Evolutionary conservation across 345 rosid species (phyloP).

Genomic region (Rhizophora mangle): DNA sequence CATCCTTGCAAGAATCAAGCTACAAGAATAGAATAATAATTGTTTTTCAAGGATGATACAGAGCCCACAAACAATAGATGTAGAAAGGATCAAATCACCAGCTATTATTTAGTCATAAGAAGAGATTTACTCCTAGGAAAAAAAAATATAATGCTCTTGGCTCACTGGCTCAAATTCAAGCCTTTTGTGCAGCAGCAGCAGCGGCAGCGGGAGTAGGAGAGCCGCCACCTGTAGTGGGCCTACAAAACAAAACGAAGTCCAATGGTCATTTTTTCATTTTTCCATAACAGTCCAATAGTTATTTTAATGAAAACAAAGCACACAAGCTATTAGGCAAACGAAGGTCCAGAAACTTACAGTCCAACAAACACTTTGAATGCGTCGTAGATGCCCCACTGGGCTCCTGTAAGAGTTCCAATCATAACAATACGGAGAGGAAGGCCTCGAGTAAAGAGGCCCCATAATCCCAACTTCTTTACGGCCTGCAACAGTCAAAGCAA

Average conservation of each 20-base stretch:
- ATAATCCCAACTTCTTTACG: slow-evolving; percentile 59
- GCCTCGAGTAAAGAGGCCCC: slow-evolving; percentile 86
- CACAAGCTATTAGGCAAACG: neutral
- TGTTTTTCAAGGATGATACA: slow-evolving; percentile 15
- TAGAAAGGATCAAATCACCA: slow-evolving; percentile 3
- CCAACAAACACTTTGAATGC: slow-evolving; percentile 89
- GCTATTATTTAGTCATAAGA: slow-evolving; percentile 11
- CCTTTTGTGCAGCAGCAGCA: slow-evolving; percentile 27
- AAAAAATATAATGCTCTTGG: neutral
- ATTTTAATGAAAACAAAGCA: neutral
- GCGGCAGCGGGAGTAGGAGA: slow-evolving; percentile 46
- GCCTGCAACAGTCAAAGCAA: slow-evolving; percentile 50
- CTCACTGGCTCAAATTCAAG: slow-evolving; percentile 20
- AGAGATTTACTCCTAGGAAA: neutral
- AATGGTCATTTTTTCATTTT: neutral
- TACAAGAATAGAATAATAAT: neutral
- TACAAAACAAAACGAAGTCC: slow-evolving; percentile 16
- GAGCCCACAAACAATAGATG: neutral
- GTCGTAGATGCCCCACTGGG: slow-evolving; percentile 94
- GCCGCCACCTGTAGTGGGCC: slow-evolving; percentile 54
- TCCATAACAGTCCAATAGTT: neutral
- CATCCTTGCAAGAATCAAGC: neutral
- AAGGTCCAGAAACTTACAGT: slow-evolving; percentile 55
- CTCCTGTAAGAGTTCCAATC: slow-evolving; percentile 95
- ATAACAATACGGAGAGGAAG: slow-evolving; percentile 93